Base-by-base conservation (phyloP, 2,329 filamentous ascomycete species). In the Sphaerostilbella broomeana region DNA sequence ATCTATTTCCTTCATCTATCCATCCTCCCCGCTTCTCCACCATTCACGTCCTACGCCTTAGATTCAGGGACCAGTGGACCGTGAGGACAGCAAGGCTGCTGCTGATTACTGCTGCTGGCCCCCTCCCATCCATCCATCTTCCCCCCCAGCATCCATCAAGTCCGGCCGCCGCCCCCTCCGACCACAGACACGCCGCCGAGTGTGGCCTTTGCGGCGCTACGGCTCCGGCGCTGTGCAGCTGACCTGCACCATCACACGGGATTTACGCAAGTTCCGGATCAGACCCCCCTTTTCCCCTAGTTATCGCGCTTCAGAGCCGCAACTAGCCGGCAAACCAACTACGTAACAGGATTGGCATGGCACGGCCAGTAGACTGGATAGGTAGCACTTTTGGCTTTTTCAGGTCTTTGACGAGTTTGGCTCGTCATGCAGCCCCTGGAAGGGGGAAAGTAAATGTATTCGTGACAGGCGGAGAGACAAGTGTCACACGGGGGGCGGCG, bases 211-310 rank as follows among this genome's bases (percentile, higher is more conserved):
- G 25, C 32, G 35, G 22, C 22, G 22, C 22, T n/a, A 40, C 38
- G 31, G 31, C 35, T 35, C 35, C 39, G 39, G 39, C 27, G 29
- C 20, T 17, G 35, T n/a, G 40, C 41, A 40, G 29, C 30, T 43
- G 41, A 43, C 36, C 40, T 27, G 18, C 7, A 11, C 21, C 38
- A 36, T 37, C 34, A 24, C 31, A 35, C 33, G 26, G 16, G 15
- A 35, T 26, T 31, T 26, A 26, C 27, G 39, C 26, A 41, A 39
- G 18, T 26, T 30, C 25, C 30, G 31, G 15, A 30, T 26, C 19
- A 27, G 8, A 15, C 17, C 17, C 19, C 30, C 5, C 12, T 15
- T 8, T 24, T 18, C 26, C 16, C 33, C 6, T 27, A 30, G 12
- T 25, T 20, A 13, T 20, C 26, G 21, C 26, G n/a, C 26, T 4